These are phyloP conservation scores for Rhizopus stolonifer DNA, from an alignment of 371 early-diverging fungal species.

Conservation along the genomic window DNA sequence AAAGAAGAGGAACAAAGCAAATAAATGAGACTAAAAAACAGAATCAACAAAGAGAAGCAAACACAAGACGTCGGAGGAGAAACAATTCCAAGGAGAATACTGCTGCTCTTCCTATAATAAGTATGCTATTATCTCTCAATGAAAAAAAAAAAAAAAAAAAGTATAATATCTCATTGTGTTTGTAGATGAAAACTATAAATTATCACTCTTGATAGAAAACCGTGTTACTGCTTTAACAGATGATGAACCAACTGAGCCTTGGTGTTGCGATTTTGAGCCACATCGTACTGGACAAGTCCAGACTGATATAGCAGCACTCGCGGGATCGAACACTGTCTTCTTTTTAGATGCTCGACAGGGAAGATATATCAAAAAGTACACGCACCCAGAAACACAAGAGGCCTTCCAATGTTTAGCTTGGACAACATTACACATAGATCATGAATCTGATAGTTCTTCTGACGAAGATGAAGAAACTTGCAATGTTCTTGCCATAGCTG, in stretches of 20 bases:
- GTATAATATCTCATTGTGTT: neutral
- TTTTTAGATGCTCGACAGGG: slow-evolving; percentile 51
- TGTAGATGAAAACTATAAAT: neutral
- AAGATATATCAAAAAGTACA: slow-evolving; percentile 53
- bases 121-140: too few species aligned
- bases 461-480: slow-evolving; percentile 23
- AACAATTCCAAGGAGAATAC: too few species aligned
- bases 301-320: slow-evolving; percentile 8
- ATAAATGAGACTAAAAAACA: neutral
- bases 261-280: slow-evolving; percentile 47
- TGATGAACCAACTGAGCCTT: slow-evolving; percentile 22
- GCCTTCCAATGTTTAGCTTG: slow-evolving; percentile 58
- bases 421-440: slow-evolving; percentile 41
- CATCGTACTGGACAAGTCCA: neutral
- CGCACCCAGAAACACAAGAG: slow-evolving; percentile 52
- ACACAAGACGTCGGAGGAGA: too few species aligned
- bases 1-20: neutral
- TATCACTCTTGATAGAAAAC: slow-evolving; percentile 8
- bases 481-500: slow-evolving; percentile 54
- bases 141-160: too few species aligned
- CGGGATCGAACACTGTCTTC: slow-evolving; percentile 48
- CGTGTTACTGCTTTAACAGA: slow-evolving; percentile 13
- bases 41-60: neutral
- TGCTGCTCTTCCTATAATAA: too few species aligned
- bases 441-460: slow-evolving; percentile 5